Conservation (phyloP, 2,329 filamentous ascomycete species). For the Bipolaris sorokiniana region DNA sequence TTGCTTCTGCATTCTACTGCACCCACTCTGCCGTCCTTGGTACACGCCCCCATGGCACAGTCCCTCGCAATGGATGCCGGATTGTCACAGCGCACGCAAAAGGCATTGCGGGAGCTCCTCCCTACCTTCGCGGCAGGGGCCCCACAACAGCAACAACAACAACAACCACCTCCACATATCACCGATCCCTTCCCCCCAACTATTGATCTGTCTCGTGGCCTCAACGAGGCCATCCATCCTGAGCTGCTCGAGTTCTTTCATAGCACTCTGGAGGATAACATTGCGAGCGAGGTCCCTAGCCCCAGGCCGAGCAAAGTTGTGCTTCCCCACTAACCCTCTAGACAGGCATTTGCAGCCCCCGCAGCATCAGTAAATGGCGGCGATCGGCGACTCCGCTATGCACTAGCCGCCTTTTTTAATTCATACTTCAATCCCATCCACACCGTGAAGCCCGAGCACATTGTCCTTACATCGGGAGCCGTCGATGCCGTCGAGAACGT, state of each 20-base stretch:
- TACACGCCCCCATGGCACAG: slow-evolving; percentile 6
- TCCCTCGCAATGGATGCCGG: slow-evolving; percentile 32
- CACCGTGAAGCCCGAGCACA: slow-evolving; percentile 32
- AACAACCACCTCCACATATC: not conserved
- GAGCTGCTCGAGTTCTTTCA: slow-evolving; percentile 40
- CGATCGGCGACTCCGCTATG: slow-evolving; percentile 24
- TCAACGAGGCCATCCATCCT: slow-evolving; percentile 36
- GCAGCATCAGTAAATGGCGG: slow-evolving; percentile 21
- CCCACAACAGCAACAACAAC: slow-evolving; percentile 14
- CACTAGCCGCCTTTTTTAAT: slow-evolving; percentile 40
- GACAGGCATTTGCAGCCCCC: slow-evolving; percentile 32
- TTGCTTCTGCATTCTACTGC: not conserved
- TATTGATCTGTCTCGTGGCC: slow-evolving; percentile 35
- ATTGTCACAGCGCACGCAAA: slow-evolving; percentile 32
- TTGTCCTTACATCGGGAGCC: slow-evolving; percentile 38
- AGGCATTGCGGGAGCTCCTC: slow-evolving; percentile 23
- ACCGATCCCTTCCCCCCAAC: slow-evolving; percentile 13
- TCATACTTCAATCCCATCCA: slow-evolving; percentile 36
- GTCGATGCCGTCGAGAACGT: slow-evolving; percentile 37
- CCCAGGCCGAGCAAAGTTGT: not conserved
- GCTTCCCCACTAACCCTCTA: not conserved
- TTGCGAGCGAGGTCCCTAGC: slow-evolving; percentile 26
- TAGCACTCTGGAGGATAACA: slow-evolving; percentile 31
- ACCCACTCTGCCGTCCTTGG: slow-evolving; percentile 3
- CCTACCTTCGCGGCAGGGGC: slow-evolving; percentile 15